A percentile compares a stretch with the other conserved stretches of the same genome.
phyloP scores from a whole-genome alignment of 768 basidiomycete species.

The Boletus edulis region DNA sequence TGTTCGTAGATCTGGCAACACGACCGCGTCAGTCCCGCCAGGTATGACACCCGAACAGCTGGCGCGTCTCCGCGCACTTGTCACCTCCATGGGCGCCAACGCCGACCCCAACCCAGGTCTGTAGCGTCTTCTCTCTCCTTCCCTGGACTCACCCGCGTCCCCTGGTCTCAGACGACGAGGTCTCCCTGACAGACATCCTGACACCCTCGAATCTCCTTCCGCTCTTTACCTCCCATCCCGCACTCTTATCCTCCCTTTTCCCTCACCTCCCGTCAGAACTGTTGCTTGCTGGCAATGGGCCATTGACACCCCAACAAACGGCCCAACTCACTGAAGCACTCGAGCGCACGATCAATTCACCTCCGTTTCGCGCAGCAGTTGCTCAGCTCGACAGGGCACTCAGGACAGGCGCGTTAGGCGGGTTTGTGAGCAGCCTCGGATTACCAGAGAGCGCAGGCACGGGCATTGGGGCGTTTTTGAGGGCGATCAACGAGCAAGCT shows the following conservation, averaged over 20 bases:
- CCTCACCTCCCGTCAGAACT: constrained; percentile 75
- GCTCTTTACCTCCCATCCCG: constrained; percentile 67
- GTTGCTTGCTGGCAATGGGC: constrained; percentile 65
- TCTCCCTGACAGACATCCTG: constrained; percentile 73
- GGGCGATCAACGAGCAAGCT: constrained; percentile 76
- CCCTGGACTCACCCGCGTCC: constrained; percentile 2
- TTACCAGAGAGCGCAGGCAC: constrained; percentile 83
- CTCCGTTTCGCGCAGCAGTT: constrained; percentile 81
- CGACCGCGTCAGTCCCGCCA: constrained; percentile 5
- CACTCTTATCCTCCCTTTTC: constrained; percentile 66
- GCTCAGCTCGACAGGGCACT: constrained; percentile 82
- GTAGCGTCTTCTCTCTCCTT: not conserved
- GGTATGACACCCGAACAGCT: constrained; percentile 61
- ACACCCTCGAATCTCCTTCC: constrained; percentile 70
- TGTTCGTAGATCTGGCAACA: constrained; percentile 6
- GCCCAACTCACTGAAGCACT: constrained; percentile 49
- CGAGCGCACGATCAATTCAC: constrained; percentile 73
- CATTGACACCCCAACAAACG: constrained; percentile 23
- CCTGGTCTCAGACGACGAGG: constrained; percentile 37
- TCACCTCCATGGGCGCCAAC: constrained; percentile 44
- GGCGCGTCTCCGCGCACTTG: constrained; percentile 54
- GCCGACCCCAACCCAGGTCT: constrained; percentile 16
- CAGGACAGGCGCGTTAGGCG: constrained; percentile 73
- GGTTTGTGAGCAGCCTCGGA: constrained; percentile 74
- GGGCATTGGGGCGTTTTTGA: constrained; percentile 75